These are phyloP conservation scores for Suillus subaureus DNA, from an alignment of 768 basidiomycete species.

Conservation along the genomic window DNA sequence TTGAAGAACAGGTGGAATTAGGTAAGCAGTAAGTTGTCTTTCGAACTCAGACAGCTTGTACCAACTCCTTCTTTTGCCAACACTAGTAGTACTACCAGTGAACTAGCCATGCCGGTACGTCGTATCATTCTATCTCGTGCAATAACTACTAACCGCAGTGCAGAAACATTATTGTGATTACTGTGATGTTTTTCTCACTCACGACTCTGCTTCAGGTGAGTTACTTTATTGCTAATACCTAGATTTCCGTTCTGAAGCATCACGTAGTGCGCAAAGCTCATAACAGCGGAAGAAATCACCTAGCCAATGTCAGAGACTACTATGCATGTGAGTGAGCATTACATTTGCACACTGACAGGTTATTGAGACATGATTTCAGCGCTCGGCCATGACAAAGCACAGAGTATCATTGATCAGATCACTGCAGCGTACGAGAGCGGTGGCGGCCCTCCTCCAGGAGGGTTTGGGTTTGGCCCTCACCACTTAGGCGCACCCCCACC, in stretches of 20 bases:
- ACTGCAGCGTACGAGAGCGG: slow-evolving; percentile 89
- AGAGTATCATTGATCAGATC: slow-evolving; percentile 98
- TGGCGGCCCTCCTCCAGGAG: slow-evolving; percentile 83
- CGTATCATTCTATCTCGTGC: slow-evolving; percentile 3
- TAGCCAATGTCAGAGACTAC: slow-evolving; percentile 95
- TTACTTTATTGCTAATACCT: slow-evolving; percentile 7
- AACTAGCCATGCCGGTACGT: slow-evolving; percentile 64
- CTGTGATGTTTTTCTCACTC: slow-evolving; percentile 91
- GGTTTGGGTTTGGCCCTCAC: slow-evolving; percentile 85
- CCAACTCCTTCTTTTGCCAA: slow-evolving; percentile 21
- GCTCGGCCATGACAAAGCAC: slow-evolving; percentile 94
- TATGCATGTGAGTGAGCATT: slow-evolving; percentile 73
- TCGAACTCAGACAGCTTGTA: slow-evolving; percentile 30
- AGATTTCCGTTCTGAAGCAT: slow-evolving; percentile 15
- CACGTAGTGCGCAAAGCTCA: slow-evolving; percentile 91
- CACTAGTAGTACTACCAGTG: slow-evolving; percentile 21
- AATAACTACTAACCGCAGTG: slow-evolving; percentile 13
- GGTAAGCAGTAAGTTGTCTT: slow-evolving; percentile 28
- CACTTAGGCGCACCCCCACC: slow-evolving; percentile 63
- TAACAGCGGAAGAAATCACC: slow-evolving; percentile 96
- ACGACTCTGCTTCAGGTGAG: slow-evolving; percentile 90
- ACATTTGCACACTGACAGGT: not conserved
- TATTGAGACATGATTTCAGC: slow-evolving; percentile 44
- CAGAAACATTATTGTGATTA: slow-evolving; percentile 96
- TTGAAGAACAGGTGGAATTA: slow-evolving; percentile 34